Evolutionary conservation across 768 basidiomycete genomes (phyloP), one percentile per base, ranked within the genome.

Genomic region (Kwoniella sp.): DNA sequence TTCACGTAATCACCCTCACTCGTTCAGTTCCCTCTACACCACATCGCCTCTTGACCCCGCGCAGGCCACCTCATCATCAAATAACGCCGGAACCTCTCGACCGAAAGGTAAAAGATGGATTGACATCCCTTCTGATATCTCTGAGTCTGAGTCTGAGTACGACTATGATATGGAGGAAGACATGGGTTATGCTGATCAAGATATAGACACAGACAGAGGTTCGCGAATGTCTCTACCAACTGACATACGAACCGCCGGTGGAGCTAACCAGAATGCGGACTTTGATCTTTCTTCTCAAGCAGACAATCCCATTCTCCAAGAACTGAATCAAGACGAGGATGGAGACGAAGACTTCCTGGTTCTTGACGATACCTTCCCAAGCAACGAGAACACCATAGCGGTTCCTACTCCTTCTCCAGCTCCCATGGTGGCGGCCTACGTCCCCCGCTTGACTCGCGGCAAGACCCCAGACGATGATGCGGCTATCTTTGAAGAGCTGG

Each of bases 381-480:
- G 20, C 11, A 17, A 45, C 9, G 41, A 45, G 7, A 37, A 11
- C 41, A 3, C 41, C 41, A 7, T 9, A n/a, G n/a, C n/a, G n/a
- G n/a, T n/a, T n/a, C n/a, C n/a, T n/a, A n/a, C n/a, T 17, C 15
- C 8, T 45, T 17, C 41, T 45, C 41, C 11, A 4, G 11, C 17
- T 11, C 20, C 41, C 41, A 45, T 45, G 15, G 17, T 45, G 4
- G 4, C 41, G 5, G 3, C 41, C 3, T 45, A 45, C 20, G 20
- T 17, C 4, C 41, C 41, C 20, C 41, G 17, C 17, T 45, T 8
- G 41, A 45, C 11, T 4, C 4, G 20, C 9, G 41, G 41, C 20
- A 7, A 45, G 20, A 45, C 17, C 23, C 23, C 17, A 25, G 52
- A 55, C 11, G 63, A 63, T 13, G 63, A 59, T 20, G 63, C 45